Evolutionary conservation across 768 basidiomycete genomes (phyloP).

Genomic region (Kwoniella dendrophila): DNA sequence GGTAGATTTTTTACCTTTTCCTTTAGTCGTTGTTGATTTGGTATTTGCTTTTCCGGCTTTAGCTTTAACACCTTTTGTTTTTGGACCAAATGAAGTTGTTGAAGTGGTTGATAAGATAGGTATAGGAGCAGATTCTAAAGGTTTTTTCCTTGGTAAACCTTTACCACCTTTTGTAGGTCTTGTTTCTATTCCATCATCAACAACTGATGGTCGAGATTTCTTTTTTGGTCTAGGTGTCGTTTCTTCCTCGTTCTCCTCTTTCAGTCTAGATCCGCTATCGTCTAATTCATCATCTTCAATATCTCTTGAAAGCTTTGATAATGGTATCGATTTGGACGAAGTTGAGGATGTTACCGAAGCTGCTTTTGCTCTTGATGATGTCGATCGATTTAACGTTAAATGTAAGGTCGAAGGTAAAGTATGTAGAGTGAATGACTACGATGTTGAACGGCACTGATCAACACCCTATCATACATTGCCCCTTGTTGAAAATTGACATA

Average conservation of each 20-base stretch:
- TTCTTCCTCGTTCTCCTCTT: constrained; percentile 4
- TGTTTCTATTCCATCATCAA: neutral
- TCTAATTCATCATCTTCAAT: neutral
- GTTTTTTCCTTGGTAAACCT: constrained; percentile 25
- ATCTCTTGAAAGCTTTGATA: neutral
- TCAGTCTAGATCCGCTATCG: neutral
- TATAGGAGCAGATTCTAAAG: constrained; percentile 22
- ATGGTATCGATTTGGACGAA: constrained; percentile 21
- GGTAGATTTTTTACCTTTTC: constrained; percentile 3
- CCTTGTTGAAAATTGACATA: no score
- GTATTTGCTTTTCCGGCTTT: neutral
- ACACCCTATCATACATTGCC: no score
- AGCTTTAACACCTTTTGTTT: no score
- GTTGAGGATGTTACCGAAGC: constrained; percentile 9
- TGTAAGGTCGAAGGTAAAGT: constrained; percentile 35
- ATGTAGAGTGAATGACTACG: constrained; percentile 41
- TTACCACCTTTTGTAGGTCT: constrained; percentile 20
- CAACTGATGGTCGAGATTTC: constrained; percentile 6
- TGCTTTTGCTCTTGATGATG: constrained; percentile 19
- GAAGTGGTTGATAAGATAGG: constrained; percentile 6
- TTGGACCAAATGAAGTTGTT: no score
- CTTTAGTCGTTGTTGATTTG: constrained; percentile 6
- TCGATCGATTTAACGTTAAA: constrained; percentile 38
- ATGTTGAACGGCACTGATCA: no score
- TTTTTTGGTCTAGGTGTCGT: constrained; percentile 12